These are phyloP conservation scores for Penicillium psychrosexuale DNA, from an alignment of 2,329 filamentous ascomycete species.

Conservation along the genomic window DNA sequence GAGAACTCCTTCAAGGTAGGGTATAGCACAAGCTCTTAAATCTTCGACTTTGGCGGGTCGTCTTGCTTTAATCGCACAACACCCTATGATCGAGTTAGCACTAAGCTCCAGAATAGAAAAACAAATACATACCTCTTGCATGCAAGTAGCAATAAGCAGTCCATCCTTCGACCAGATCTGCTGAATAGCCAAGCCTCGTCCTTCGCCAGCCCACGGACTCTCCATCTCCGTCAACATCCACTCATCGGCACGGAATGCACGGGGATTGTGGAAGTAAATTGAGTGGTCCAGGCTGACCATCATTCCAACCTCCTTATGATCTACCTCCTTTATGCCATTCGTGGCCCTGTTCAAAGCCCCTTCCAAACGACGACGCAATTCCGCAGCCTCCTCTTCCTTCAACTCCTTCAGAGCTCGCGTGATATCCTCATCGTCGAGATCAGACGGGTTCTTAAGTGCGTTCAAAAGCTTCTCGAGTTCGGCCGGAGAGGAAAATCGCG, in stretches of 20 bases:
- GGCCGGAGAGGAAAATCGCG: slow-evolving; percentile 62
- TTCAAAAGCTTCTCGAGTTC: slow-evolving; percentile 41
- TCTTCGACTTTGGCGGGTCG: slow-evolving; percentile 32
- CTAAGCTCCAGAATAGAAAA: background rate
- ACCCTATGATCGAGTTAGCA: slow-evolving; percentile 34
- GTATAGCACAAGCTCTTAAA: slow-evolving; percentile 18
- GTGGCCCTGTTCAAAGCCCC: slow-evolving; percentile 33
- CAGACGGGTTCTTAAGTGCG: slow-evolving; percentile 43
- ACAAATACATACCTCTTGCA: slow-evolving; percentile 45
- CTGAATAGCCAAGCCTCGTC: slow-evolving; percentile 48
- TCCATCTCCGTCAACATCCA: slow-evolving; percentile 52
- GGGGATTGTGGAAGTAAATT: slow-evolving; percentile 52
- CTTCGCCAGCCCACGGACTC: slow-evolving; percentile 52
- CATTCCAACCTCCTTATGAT: slow-evolving; percentile 46
- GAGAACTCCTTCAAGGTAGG: background rate
- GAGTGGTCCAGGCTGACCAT: slow-evolving; percentile 53
- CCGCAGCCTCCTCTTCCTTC: slow-evolving; percentile 42
- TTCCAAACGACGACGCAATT: slow-evolving; percentile 37
- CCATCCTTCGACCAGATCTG: slow-evolving; percentile 51
- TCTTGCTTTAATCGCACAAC: slow-evolving; percentile 48
- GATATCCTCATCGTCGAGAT: slow-evolving; percentile 43
- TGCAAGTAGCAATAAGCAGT: slow-evolving; percentile 49
- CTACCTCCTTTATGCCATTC: slow-evolving; percentile 20
- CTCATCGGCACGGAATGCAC: slow-evolving; percentile 49
- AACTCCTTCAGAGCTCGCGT: slow-evolving; percentile 41